Percentiles rank a stretch among this genome's conserved stretches.
Evolutionary conservation across 148 eudicot species (phyloP).

Genomic region (Selenicereus undatus): DNA sequence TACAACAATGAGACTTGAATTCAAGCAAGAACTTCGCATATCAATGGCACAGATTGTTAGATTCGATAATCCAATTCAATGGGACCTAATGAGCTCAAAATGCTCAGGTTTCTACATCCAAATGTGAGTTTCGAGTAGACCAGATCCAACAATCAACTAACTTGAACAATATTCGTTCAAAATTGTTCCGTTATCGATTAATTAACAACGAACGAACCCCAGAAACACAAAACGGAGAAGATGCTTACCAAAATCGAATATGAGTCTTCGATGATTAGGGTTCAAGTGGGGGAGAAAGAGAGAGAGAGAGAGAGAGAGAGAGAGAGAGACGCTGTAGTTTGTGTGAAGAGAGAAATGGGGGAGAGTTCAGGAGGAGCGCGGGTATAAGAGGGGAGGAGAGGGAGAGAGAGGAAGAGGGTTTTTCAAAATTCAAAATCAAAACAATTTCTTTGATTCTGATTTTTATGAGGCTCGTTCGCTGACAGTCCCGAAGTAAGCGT

Average conservation of each 20-base stretch:
- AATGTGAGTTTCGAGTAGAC: neutral
- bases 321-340: neutral
- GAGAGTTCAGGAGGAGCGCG: constrained; percentile 9
- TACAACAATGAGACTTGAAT: neutral
- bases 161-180: neutral
- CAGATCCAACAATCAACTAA: constrained; percentile 6
- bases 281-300: neutral
- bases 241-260: constrained; percentile 13
- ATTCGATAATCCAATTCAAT: constrained; percentile 3
- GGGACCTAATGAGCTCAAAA: neutral
- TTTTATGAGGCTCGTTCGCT: neutral
- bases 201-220: neutral
- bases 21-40: neutral
- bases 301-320: neutral
- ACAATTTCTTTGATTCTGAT: neutral
- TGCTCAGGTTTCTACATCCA: neutral
- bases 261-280: constrained; percentile 1
- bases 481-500: neutral
- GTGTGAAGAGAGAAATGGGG: constrained; percentile 8
- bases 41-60: neutral
- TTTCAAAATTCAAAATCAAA: constrained; percentile 23
- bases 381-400: constrained; percentile 11
- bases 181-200: neutral
- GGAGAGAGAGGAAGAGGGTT: neutral
- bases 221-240: neutral